phyloP scores from a whole-genome alignment of 2,329 filamentous ascomycete genomes.

The Microcyclosporella mali region DNA sequence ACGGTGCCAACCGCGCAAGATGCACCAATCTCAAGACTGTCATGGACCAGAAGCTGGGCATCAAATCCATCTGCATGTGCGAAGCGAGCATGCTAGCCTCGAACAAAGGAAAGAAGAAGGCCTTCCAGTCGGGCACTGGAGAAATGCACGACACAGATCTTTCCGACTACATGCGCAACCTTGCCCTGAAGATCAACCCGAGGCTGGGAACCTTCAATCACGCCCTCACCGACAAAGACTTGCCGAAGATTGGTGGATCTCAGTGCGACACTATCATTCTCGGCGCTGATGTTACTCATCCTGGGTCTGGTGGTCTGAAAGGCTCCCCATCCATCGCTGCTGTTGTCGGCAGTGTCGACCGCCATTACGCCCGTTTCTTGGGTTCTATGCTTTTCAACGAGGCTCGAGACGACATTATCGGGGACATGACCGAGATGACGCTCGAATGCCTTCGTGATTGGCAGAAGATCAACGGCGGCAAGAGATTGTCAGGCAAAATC shows the following conservation, averaged over 20 bases:
- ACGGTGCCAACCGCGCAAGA: not conserved
- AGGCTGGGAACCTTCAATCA: conserved; percentile 13
- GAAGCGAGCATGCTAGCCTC: conserved; percentile 5
- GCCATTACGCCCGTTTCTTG: conserved; percentile 26
- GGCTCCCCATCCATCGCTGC: conserved; percentile 36
- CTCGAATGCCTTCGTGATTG: conserved; percentile 23
- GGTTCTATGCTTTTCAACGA: conserved; percentile 35
- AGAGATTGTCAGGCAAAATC: conserved; percentile 12
- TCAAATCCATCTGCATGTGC: conserved; percentile 7
- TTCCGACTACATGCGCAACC: conserved; percentile 9
- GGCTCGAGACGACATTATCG: conserved; percentile 25
- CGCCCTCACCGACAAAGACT: not conserved
- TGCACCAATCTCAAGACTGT: conserved; percentile 9
- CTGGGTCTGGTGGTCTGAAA: conserved; percentile 12
- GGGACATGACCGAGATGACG: conserved; percentile 28
- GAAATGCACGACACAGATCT: not conserved
- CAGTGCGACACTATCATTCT: conserved; percentile 33
- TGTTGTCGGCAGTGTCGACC: conserved; percentile 37
- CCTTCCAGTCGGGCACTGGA: not conserved
- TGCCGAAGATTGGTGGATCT: not conserved
- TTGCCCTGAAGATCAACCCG: conserved; percentile 18
- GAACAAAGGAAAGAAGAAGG: not conserved
- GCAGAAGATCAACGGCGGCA: conserved; percentile 1
- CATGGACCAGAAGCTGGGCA: conserved; percentile 7
- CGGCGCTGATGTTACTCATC: conserved; percentile 42